Conservation (phyloP, 1,139 yeast species). For the Taphrina populina region DNA sequence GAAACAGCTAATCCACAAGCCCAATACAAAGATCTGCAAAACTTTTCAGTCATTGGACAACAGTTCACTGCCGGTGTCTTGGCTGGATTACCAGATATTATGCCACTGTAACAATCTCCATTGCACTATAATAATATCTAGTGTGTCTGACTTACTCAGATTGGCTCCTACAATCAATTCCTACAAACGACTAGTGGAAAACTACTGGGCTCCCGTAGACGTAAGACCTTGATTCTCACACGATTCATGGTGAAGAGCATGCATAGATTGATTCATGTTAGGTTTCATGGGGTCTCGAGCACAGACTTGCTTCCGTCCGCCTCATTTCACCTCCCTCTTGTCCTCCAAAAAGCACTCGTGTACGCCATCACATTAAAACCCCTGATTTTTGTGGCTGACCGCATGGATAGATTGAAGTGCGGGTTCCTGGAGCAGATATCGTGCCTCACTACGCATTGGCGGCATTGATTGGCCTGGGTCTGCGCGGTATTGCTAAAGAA, state of each 20-base stretch:
- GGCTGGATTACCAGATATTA: slow-evolving; percentile 45
- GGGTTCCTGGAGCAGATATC: slow-evolving; percentile 49
- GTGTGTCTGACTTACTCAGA: neutral
- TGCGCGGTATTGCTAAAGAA: slow-evolving; percentile 44
- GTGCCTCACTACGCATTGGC: slow-evolving; percentile 46
- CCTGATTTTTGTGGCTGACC: no score
- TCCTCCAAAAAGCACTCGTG: slow-evolving; percentile 42
- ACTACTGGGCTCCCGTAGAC: slow-evolving; percentile 48
- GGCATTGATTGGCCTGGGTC: slow-evolving; percentile 46
- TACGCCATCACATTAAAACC: no score
- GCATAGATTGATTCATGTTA: neutral
- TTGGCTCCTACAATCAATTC: slow-evolving; percentile 45
- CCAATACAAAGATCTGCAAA: slow-evolving; percentile 43
- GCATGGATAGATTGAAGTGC: slow-evolving; percentile 46
- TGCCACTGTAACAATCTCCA: slow-evolving; percentile 43
- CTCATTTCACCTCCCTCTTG: slow-evolving; percentile 44
- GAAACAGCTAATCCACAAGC: slow-evolving; percentile 42
- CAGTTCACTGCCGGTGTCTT: slow-evolving; percentile 47
- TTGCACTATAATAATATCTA: neutral
- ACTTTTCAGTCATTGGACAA: slow-evolving; percentile 44
- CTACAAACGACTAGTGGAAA: slow-evolving; percentile 47
- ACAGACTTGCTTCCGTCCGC: slow-evolving; percentile 46
- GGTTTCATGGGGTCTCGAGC: slow-evolving; percentile 47
- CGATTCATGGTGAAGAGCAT: no score
- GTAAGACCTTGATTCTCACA: slow-evolving; percentile 35